These are phyloP conservation scores for Sphaerulina musiva DNA, from an alignment of 2,329 filamentous ascomycete genomes.

Conservation along the genomic window DNA sequence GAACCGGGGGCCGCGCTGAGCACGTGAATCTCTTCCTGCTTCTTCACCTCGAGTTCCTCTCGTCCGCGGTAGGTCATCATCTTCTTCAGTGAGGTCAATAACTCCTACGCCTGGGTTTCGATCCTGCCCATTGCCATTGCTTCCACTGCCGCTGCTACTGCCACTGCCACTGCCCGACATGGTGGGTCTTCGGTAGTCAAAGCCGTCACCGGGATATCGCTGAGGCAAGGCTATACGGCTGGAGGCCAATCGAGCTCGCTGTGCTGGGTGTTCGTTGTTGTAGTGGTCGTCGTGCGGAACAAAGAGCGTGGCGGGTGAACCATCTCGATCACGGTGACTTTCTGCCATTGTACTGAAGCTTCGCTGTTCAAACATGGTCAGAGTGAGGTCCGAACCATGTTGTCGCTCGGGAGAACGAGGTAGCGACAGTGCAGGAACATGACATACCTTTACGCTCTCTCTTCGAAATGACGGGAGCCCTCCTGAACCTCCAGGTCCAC, in stretches of 20 bases:
- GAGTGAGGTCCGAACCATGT: background rate
- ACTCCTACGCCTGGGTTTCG: slow-evolving; percentile 12
- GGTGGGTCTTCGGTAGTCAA: slow-evolving; percentile 49
- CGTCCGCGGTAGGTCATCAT: slow-evolving; percentile 6
- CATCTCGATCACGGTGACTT: slow-evolving; percentile 12
- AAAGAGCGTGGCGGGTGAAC: slow-evolving; percentile 25
- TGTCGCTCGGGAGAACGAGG: background rate
- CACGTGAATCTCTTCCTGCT: slow-evolving; percentile 24
- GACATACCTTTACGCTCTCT: slow-evolving; percentile 14
- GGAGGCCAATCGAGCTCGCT: slow-evolving; percentile 21
- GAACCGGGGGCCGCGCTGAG: slow-evolving; percentile 38
- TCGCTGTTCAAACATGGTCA: slow-evolving; percentile 16
- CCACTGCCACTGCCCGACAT: background rate
- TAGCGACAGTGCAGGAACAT: background rate
- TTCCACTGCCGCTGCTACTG: background rate
- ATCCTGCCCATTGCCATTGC: background rate
- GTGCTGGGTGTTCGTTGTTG: slow-evolving; percentile 30
- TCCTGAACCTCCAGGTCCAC: slow-evolving; percentile 6
- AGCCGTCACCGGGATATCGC: slow-evolving; percentile 46
- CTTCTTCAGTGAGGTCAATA: slow-evolving; percentile 36
- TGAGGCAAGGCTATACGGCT: slow-evolving; percentile 24
- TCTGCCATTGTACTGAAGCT: slow-evolving; percentile 20
- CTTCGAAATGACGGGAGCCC: slow-evolving; percentile 8
- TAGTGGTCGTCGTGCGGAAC: slow-evolving; percentile 28
- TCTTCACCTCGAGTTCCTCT: slow-evolving; percentile 3